Base-by-base conservation (phyloP, 2,329 filamentous ascomycete species). In the Ilyonectria destructans region DNA sequence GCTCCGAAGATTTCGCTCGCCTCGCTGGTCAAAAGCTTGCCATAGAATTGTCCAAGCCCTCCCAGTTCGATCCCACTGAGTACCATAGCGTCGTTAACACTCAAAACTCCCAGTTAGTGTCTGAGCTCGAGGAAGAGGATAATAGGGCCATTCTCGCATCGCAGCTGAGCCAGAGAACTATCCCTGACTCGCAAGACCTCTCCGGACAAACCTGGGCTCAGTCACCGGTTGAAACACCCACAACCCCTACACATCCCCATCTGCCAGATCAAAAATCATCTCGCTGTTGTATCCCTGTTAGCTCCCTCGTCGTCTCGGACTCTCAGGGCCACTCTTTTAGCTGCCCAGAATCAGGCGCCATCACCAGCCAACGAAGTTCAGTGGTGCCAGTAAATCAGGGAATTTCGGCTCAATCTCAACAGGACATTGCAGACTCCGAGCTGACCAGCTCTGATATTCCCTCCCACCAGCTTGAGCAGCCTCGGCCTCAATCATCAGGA, bases 141-240 rank as follows among this genome's bases (percentile, higher is more conserved):
- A 74, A 75, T 23, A 76, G 77, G 48, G 63, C 80, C 49, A 63
- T 72, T 12, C 58, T 84, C 62, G 69, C 77, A 19, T 74, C 77
- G 5, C 71, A 77, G 29, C 65, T 79, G 43, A 83, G 80, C 63
- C 77, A 80, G 60, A 70, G 71, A 29, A 85, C 82, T 4, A 82
- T 86, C 26, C 83, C 83, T 0, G 84, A 86, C 66, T 86, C 85
- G 1, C 83, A 85, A 66, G 83, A 82, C 37, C 70, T 68, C 10
- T 78, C 78, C n/a, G 73, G 70, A 12, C 73, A 72, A 58, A 69
- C 71, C 13, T 74, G 70, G 64, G 69, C 74, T 5, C 70, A 72
- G 52, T 45, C 62, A 51, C 35, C 63, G 31, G 12, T 43, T 17
- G 66, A 54, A 60, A 52, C 62, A 10, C 59, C 45, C 35, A 35